phyloP scores from a whole-genome alignment of 208 protist genomes.

The Crithidia thermophila region DNA sequence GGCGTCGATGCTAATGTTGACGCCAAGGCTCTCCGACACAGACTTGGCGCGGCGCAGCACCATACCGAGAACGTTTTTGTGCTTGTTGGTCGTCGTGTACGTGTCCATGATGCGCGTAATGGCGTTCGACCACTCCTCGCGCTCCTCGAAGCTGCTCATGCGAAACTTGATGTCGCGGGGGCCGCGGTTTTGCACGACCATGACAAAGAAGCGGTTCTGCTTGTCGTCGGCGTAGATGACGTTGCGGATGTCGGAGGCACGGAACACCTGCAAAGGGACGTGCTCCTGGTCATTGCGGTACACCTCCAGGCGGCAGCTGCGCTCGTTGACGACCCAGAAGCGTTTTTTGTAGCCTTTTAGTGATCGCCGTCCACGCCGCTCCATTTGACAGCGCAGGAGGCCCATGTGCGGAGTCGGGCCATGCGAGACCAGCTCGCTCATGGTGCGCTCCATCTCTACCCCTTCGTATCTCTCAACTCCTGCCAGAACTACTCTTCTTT shows the following conservation, averaged over 20 bases:
- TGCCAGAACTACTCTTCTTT: too few species aligned
- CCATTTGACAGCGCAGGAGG: constrained; percentile 60
- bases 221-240: constrained; percentile 78
- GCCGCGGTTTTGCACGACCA: constrained; percentile 60
- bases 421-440: constrained; percentile 25
- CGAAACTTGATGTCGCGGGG: constrained; percentile 62
- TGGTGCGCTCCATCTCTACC: constrained; percentile 18
- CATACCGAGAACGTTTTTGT: constrained; percentile 56
- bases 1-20: constrained; percentile 71
- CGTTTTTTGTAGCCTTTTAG: constrained; percentile 75
- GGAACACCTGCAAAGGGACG: constrained; percentile 48
- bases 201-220: constrained; percentile 80
- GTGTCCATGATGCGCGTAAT: constrained; percentile 72
- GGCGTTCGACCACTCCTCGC: constrained; percentile 71
- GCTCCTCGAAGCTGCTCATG: constrained; percentile 67
- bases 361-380: constrained; percentile 43
- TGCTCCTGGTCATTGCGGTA: constrained; percentile 89
- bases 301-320: constrained; percentile 55
- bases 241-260: constrained; percentile 58
- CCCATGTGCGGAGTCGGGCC: constrained; percentile 56
- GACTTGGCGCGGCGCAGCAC: constrained; percentile 47
- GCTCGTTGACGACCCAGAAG: constrained; percentile 80
- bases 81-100: constrained; percentile 64
- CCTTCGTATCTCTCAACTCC: too few species aligned
- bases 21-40: constrained; percentile 50